Percentiles rank a stretch among this genome's conserved stretches.
phyloP scores from a whole-genome alignment of 148 eudicot species.

The Tetragonia tetragonoides region DNA sequence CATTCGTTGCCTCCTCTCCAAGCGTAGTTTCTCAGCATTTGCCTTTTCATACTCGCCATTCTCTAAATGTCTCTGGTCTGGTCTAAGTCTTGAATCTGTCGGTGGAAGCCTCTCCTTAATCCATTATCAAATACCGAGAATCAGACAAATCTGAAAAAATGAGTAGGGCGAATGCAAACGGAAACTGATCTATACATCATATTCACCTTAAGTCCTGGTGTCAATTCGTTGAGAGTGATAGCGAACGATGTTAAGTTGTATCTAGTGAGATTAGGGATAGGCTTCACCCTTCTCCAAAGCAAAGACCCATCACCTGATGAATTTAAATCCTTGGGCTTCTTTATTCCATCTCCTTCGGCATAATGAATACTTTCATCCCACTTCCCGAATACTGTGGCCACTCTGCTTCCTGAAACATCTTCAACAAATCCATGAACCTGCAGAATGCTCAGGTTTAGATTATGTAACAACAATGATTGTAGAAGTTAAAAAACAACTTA shows the following conservation, averaged over 20 bases:
- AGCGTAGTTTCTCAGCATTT: slow-evolving; percentile 79
- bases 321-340: slow-evolving; percentile 47
- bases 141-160: slow-evolving; percentile 37
- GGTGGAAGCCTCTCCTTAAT: slow-evolving; percentile 89
- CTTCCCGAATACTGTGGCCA: slow-evolving; percentile 70
- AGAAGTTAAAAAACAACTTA: not conserved
- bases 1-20: slow-evolving; percentile 84
- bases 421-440: slow-evolving; percentile 85
- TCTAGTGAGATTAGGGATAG: slow-evolving; percentile 59
- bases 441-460: slow-evolving; percentile 6
- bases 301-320: slow-evolving; percentile 43
- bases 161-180: slow-evolving; percentile 18
- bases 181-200: slow-evolving; percentile 16
- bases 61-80: slow-evolving; percentile 90
- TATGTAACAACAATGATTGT: not conserved
- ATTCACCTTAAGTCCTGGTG: slow-evolving; percentile 79
- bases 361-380: slow-evolving; percentile 79
- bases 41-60: slow-evolving; percentile 92
- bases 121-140: slow-evolving; percentile 40
- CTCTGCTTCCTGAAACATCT: slow-evolving; percentile 56
- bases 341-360: slow-evolving; percentile 51
- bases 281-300: slow-evolving; percentile 71
- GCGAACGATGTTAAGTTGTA: slow-evolving; percentile 85
- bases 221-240: slow-evolving; percentile 80
- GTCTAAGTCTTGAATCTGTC: slow-evolving; percentile 93